Evolutionary conservation across 1,284 basidiomycete species (phyloP).

Genomic region (Ceratobasidium sp.): DNA sequence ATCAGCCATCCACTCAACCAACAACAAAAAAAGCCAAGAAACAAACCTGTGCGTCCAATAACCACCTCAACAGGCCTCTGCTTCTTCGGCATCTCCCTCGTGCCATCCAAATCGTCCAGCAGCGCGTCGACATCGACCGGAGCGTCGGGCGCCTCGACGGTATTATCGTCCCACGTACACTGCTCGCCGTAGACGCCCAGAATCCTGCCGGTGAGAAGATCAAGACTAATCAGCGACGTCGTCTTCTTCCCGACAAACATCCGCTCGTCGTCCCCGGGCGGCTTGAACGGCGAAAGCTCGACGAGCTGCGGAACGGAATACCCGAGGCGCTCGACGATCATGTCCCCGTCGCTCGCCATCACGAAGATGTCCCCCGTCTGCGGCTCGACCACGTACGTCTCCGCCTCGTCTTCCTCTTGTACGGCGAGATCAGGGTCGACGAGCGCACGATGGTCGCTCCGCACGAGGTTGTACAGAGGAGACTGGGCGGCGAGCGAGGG

Average conservation of each 20-base stretch:
- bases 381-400: constrained; percentile 92
- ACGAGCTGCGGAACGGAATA: constrained; percentile 90
- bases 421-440: constrained; percentile 70
- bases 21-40: neutral
- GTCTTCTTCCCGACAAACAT: constrained; percentile 90
- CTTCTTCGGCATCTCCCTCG: constrained; percentile 59
- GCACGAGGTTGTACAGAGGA: constrained; percentile 71
- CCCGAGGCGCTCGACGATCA: constrained; percentile 83
- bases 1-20: neutral
- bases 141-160: constrained; percentile 56
- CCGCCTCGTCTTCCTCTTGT: constrained; percentile 68
- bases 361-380: constrained; percentile 92
- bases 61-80: constrained; percentile 72
- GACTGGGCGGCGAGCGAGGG: constrained; percentile 62
- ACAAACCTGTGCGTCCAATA: constrained; percentile 85
- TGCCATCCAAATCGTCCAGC: constrained; percentile 78
- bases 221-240: constrained; percentile 83
- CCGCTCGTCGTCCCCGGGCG: constrained; percentile 74
- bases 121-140: constrained; percentile 61
- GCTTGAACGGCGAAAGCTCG: constrained; percentile 87
- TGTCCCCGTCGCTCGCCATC: constrained; percentile 71
- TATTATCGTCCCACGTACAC: constrained; percentile 75
- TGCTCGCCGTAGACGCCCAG: constrained; percentile 75
- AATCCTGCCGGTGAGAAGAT: constrained; percentile 85
- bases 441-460: constrained; percentile 70